Conservation (phyloP, 2,329 filamentous ascomycete species). For the Ophiocordyceps camponoti-leonardi region DNA sequence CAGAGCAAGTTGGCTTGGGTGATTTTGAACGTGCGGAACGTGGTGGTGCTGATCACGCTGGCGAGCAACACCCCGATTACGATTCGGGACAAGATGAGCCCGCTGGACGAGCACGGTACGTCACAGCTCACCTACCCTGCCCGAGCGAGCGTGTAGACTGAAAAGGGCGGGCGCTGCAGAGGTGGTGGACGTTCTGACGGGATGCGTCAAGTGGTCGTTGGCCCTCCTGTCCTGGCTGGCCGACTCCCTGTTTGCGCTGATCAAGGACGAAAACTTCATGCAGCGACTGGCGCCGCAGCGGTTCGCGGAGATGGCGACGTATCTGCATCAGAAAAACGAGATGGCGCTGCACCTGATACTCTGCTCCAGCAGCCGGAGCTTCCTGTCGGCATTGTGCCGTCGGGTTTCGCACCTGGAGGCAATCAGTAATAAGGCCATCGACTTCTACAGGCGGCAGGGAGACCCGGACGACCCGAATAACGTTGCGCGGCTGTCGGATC, state of each 20-base stretch:
- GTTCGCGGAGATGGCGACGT: conserved; percentile 29
- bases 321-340: conserved; percentile 36
- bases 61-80: conserved; percentile 37
- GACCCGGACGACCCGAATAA: conserved; percentile 21
- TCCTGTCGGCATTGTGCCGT: conserved; percentile 52
- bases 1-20: conserved; percentile 60
- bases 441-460: conserved; percentile 30
- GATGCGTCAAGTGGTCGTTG: conserved; percentile 63
- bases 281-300: conserved; percentile 28
- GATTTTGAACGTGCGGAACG: conserved; percentile 57
- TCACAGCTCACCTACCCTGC: background rate
- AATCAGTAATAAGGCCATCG: conserved; percentile 29
- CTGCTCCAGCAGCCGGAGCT: conserved; percentile 55
- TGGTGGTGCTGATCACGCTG: conserved; percentile 47
- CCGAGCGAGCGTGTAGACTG: background rate
- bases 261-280: conserved; percentile 33
- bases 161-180: conserved; percentile 27
- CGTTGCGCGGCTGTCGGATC: conserved; percentile 23
- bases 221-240: conserved; percentile 49
- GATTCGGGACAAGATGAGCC: conserved; percentile 37
- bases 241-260: conserved; percentile 39
- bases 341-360: conserved; percentile 48
- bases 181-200: conserved; percentile 53
- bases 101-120: conserved; percentile 41
- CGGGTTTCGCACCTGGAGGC: conserved; percentile 40